Evolutionary conservation across 2,329 filamentous ascomycete genomes (phyloP).

Genomic region (Pseudogymnoascus sp.): DNA sequence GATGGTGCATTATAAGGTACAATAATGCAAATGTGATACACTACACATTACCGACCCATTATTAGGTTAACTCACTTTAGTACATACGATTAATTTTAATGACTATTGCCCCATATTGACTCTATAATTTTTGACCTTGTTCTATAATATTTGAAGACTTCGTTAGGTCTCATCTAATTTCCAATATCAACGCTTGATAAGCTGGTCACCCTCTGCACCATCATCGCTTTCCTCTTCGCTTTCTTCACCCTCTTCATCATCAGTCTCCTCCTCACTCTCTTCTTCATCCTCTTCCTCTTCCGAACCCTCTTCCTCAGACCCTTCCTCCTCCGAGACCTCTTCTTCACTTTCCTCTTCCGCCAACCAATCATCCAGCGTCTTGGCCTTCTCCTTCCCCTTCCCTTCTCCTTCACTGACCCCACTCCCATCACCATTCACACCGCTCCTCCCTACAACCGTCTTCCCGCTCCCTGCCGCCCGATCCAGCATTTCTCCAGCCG

Average conservation of each 20-base stretch:
- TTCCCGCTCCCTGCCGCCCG: slow-evolving; percentile 38
- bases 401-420: slow-evolving; percentile 39
- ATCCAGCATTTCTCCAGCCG: slow-evolving; percentile 58
- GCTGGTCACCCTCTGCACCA: slow-evolving; percentile 24
- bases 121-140: neutral
- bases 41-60: too few relatives aligned
- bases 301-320: slow-evolving; percentile 42
- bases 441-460: slow-evolving; percentile 31
- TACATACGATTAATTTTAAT: neutral
- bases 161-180: neutral
- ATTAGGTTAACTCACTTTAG: too few relatives aligned
- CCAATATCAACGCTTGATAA: slow-evolving; percentile 20
- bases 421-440: slow-evolving; percentile 37
- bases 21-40: too few relatives aligned
- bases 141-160: neutral
- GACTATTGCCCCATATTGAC: neutral
- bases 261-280: slow-evolving; percentile 38
- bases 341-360: slow-evolving; percentile 61
- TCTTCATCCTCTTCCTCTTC: slow-evolving; percentile 45
- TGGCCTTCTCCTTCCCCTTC: slow-evolving; percentile 39
- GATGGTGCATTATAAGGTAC: too few relatives aligned
- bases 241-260: slow-evolving; percentile 38
- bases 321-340: slow-evolving; percentile 43
- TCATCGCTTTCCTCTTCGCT: slow-evolving; percentile 22
- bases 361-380: slow-evolving; percentile 89